These are phyloP conservation scores for Mucor ambiguus DNA, from an alignment of 371 early-diverging fungal genomes.

Conservation along the genomic window DNA sequence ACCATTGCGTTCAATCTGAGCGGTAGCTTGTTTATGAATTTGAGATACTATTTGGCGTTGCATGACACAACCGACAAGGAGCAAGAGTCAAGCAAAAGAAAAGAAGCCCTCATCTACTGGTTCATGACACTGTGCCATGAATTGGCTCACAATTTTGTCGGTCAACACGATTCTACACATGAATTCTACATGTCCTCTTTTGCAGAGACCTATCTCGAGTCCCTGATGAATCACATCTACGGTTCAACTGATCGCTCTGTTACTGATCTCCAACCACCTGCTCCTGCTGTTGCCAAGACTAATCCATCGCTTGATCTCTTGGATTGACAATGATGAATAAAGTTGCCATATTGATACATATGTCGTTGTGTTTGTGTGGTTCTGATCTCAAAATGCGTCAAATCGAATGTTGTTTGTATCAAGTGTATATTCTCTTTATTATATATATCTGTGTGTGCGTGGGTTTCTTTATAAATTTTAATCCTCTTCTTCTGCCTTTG, in stretches of 20 bases:
- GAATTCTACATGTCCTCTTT: slow-evolving; percentile 79
- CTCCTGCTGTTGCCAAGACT: not conserved
- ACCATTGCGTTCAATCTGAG: slow-evolving; percentile 85
- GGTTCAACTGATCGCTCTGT: not conserved
- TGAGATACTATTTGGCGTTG: slow-evolving; percentile 74
- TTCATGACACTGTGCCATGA: slow-evolving; percentile 91
- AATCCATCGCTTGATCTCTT: not conserved
- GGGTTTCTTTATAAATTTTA: slow-evolving; percentile 7
- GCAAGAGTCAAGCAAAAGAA: slow-evolving; percentile 31
- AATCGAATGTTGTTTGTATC: slow-evolving; percentile 2
- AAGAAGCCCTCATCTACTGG: slow-evolving; percentile 78
- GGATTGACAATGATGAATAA: not conserved
- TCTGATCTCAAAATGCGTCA: not conserved
- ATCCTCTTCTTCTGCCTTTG: slow-evolving; percentile 27
- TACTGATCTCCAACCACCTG: not conserved
- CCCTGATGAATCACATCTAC: slow-evolving; percentile 35
- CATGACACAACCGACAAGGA: slow-evolving; percentile 44
- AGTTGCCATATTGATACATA: not conserved
- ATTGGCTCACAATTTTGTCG: slow-evolving; percentile 85
- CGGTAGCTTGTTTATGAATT: slow-evolving; percentile 84
- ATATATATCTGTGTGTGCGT: not conserved
- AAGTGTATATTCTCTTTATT: slow-evolving; percentile 9
- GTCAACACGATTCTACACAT: slow-evolving; percentile 54
- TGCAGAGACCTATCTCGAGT: slow-evolving; percentile 73
- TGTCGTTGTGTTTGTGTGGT: not conserved